Evolutionary conservation across 2,329 filamentous ascomycete genomes (phyloP).

Genomic region (Pestalotiopsis sp.): DNA sequence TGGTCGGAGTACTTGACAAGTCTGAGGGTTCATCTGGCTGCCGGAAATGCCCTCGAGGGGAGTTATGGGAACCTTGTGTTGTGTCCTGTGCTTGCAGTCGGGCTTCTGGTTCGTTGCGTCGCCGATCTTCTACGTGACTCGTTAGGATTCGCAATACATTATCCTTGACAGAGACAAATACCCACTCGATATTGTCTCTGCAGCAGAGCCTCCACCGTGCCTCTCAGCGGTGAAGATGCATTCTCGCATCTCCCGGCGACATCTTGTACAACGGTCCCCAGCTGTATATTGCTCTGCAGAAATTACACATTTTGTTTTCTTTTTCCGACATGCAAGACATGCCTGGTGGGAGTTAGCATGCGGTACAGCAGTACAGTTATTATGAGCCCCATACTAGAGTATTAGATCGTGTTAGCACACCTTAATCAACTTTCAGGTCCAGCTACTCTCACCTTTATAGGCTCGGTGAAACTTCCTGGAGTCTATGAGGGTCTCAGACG

Average conservation of each 20-base stretch:
- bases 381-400: background rate
- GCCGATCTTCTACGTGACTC: too few relatives aligned
- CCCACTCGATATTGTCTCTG: background rate
- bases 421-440: background rate
- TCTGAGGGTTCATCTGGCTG: background rate
- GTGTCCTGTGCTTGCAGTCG: background rate
- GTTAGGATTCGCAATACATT: too few relatives aligned
- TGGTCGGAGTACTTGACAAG: background rate
- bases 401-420: background rate
- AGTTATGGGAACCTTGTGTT: background rate
- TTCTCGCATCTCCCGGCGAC: background rate
- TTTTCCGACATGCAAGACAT: background rate
- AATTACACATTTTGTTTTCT: constrained; percentile 1
- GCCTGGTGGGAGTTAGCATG: background rate
- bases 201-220: background rate
- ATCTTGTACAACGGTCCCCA: background rate
- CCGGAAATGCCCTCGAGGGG: background rate
- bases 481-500: background rate
- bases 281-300: background rate
- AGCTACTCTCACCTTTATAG: background rate
- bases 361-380: background rate
- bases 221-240: constrained; percentile 4
- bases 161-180: background rate
- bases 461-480: background rate
- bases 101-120: too few relatives aligned